A percentile compares a stretch with the other conserved stretches of the same genome.
These are phyloP conservation scores for Stipa capillata DNA, from an alignment of 176 grass and related monocot species.

Conservation along the genomic window DNA sequence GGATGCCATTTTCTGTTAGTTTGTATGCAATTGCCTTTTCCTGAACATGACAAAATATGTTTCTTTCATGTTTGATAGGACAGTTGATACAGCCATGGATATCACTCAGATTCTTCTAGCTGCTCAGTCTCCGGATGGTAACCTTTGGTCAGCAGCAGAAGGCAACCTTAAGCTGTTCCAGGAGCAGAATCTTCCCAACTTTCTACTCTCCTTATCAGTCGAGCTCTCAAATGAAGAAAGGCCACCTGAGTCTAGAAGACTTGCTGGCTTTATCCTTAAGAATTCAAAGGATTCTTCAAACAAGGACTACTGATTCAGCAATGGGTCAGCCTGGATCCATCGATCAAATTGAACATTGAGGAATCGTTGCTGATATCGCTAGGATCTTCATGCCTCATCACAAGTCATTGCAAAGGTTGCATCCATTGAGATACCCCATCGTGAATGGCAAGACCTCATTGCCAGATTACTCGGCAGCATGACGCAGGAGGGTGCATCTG, in stretches of 20 bases:
- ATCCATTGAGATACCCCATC: constrained; percentile 68
- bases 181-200: constrained; percentile 71
- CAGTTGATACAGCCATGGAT: constrained; percentile 45
- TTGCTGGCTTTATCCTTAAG: constrained; percentile 77
- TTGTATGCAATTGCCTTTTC: background rate
- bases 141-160: constrained; percentile 57
- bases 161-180: constrained; percentile 66
- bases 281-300: constrained; percentile 52
- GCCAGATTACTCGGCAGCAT: constrained; percentile 54
- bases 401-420: constrained; percentile 85
- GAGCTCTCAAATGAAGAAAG: constrained; percentile 63
- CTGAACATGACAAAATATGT: background rate
- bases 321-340: constrained; percentile 59
- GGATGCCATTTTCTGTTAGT: background rate
- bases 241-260: constrained; percentile 61
- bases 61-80: constrained; percentile 15
- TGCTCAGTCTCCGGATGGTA: constrained; percentile 67
- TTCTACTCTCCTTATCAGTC: constrained; percentile 64
- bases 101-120: constrained; percentile 66
- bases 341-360: constrained; percentile 64
- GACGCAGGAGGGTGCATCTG: constrained; percentile 33
- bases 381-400: constrained; percentile 63
- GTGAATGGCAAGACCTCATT: constrained; percentile 81
- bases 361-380: constrained; percentile 65
- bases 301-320: constrained; percentile 51